phyloP scores from a whole-genome alignment of 2,329 filamentous ascomycete species.

The Dendrostoma leiphaemia region DNA sequence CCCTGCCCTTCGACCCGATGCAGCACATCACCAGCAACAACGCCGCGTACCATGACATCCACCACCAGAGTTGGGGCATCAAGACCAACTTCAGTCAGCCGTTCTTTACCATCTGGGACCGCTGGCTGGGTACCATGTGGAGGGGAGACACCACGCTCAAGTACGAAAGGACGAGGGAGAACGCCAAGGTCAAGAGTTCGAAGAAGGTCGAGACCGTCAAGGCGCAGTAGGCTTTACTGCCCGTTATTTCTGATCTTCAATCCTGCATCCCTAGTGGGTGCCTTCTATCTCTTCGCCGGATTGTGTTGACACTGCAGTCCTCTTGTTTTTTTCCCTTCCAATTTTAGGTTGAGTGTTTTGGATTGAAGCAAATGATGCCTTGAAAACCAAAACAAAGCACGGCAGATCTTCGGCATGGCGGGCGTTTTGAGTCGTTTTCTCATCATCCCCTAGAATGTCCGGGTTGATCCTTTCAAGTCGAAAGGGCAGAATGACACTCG shows the following conservation, averaged over 20 bases:
- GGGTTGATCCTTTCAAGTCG: not conserved
- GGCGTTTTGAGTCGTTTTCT: not conserved
- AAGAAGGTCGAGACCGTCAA: constrained; percentile 29
- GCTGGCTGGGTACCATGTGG: constrained; percentile 78
- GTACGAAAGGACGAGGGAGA: constrained; percentile 38
- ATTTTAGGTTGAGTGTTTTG: not conserved
- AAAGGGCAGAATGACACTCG: no score
- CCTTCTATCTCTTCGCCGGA: not conserved
- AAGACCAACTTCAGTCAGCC: constrained; percentile 92
- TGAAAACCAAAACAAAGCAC: not conserved
- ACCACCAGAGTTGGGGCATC: constrained; percentile 99
- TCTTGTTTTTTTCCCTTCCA: not conserved
- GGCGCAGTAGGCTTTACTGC: constrained; percentile 1
- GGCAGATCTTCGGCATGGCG: not conserved
- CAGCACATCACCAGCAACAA: constrained; percentile 94
- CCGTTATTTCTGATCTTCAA: not conserved
- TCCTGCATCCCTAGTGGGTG: no score
- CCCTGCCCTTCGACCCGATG: constrained; percentile 91
- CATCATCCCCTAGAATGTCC: not conserved
- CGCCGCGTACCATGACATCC: constrained; percentile 94
- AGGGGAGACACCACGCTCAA: constrained; percentile 55
- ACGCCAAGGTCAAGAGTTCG: constrained; percentile 35
- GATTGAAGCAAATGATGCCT: not conserved
- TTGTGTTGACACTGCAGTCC: not conserved
- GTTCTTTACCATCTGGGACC: constrained; percentile 96